Base-by-base conservation (phyloP, 495 filamentous ascomycete genomes). In the Parmelia sp. region DNA sequence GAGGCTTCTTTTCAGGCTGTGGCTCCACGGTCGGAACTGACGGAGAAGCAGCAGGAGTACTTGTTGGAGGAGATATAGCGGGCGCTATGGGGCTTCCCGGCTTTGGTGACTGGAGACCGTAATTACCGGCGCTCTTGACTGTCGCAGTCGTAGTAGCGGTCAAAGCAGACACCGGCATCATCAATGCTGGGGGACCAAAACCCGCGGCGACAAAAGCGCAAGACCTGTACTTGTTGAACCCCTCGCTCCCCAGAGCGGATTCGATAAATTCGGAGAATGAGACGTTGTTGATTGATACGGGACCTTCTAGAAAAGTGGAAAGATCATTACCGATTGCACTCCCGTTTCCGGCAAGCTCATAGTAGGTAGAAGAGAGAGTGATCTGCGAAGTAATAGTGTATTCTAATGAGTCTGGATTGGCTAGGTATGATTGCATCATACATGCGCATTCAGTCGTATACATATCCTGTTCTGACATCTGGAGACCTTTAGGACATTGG, bases 321-420 rank as follows among this genome's bases (percentile, higher is more conserved):
- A 55, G 51, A 55, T 55, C 51, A n/a, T 55, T 55, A 4, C 2
- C 3, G 9, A 55, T 29, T 0, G 51, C 27, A 33, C 33, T 27
- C 19, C 27, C 14, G 17, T 55, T 8, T 19, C 29, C 51, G 17
- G n/a, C n/a, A n/a, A 55, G 14, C 19, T 55, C 51, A n/a, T 55
- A 55, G 17, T 55, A 55, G 29, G 51, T 55, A 55, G 51, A 55
- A 33, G 51, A 55, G 29, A 55, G 51, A 15, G 51, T 55, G 21
- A 55, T 55, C 8, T 55, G 51, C 27, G 51, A 55, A 35, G 51
- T 55, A 21, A 33, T 11, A 3, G 27, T 29, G 10, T 31, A 33
- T 9, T 55, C 3, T 5, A 55, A 33, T 33, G 9, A 0, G 10
- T 33, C 8, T 10, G 51, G 51, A 55, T 55, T 33, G 29, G 31